Evolutionary conservation across 2,329 filamentous ascomycete species (phyloP), one percentile per base, ranked within the genome.

Genomic region (Scytalidium sp.): DNA sequence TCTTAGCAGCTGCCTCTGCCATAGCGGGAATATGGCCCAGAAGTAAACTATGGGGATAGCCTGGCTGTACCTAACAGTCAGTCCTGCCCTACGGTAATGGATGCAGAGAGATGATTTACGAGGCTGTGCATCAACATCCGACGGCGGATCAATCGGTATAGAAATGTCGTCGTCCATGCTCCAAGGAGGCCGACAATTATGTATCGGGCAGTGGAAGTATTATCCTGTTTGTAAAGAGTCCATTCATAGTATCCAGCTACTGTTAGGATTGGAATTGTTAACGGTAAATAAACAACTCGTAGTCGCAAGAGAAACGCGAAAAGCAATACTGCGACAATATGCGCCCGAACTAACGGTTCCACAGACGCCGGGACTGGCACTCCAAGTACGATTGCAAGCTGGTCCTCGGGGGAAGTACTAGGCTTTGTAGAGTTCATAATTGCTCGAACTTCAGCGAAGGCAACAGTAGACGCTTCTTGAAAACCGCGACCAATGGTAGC

Each of bases 1-100:
- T 27, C 13, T 45, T 47, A 11, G 50, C 50, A 13, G 45, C 10
- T 10, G 36, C 11, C 2, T 47, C 19, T 46, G 50, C 52, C 17
- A 57, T 32, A 17, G 39, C 39, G 21, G 54, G 50, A 15, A 57
- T 36, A 40, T 57, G 55, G 3, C 55, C 55, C 13, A 56, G 49
- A 19, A 57, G 44, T 17, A 50, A 51, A 27, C 25, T 53, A 27
- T 53, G 52, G 23, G 32, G 32, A 15, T 15, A 36, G 32, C 32
- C 32, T 36, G 32, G 32, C 32, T 36, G 15, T 6, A 36, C 5
- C 4, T 15, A 4, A 36, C 17, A n/a, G 32, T 36, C 32, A 36
- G 32, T 15, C 5, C 13, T n/a, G 13, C 4, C 17, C 15, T 36
- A 36, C 17, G 17, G 15, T 36, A 36, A 36, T 8, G 32, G n/a